phyloP scores from a whole-genome alignment of 495 filamentous ascomycete species.

The Annulohypoxylon moriforme region DNA sequence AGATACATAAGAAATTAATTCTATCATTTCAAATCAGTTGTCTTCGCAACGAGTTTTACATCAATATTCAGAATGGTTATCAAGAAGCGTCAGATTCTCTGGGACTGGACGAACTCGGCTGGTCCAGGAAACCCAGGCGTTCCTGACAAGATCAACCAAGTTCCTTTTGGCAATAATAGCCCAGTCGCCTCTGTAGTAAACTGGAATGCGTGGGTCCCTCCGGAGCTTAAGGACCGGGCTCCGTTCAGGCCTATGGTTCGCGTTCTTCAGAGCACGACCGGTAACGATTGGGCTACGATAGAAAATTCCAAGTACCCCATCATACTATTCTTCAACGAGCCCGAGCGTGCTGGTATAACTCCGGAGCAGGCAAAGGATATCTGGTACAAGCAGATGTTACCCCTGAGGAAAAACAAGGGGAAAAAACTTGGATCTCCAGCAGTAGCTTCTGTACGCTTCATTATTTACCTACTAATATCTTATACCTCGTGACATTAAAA shows the following conservation, averaged over 20 bases:
- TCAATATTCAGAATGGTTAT: slow-evolving; percentile 39
- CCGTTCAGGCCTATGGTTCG: slow-evolving; percentile 61
- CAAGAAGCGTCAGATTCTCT: slow-evolving; percentile 58
- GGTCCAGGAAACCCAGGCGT: slow-evolving; percentile 41
- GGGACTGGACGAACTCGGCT: slow-evolving; percentile 61
- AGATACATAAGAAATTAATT: background rate
- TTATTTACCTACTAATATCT: background rate
- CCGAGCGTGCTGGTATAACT: slow-evolving; percentile 55
- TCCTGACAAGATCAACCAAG: slow-evolving; percentile 51
- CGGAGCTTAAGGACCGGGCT: slow-evolving; percentile 55
- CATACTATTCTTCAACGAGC: slow-evolving; percentile 62
- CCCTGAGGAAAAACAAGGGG: slow-evolving; percentile 52
- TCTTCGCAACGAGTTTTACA: background rate
- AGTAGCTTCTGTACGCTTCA: slow-evolving; percentile 41
- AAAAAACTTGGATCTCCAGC: slow-evolving; percentile 54
- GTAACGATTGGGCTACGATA: slow-evolving; percentile 55
- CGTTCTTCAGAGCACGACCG: slow-evolving; percentile 42
- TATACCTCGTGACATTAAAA: no score
- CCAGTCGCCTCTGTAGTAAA: slow-evolving; percentile 55
- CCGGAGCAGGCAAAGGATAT: slow-evolving; percentile 55
- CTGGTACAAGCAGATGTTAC: slow-evolving; percentile 55
- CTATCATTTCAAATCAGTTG: no score
- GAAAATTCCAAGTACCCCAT: slow-evolving; percentile 44
- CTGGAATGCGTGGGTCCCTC: slow-evolving; percentile 61
- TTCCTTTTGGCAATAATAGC: slow-evolving; percentile 40